Percentiles rank a stretch among this genome's conserved stretches.
These are phyloP conservation scores for Xylaria hypoxylon DNA, from an alignment of 2,329 filamentous ascomycete genomes.

Conservation along the genomic window DNA sequence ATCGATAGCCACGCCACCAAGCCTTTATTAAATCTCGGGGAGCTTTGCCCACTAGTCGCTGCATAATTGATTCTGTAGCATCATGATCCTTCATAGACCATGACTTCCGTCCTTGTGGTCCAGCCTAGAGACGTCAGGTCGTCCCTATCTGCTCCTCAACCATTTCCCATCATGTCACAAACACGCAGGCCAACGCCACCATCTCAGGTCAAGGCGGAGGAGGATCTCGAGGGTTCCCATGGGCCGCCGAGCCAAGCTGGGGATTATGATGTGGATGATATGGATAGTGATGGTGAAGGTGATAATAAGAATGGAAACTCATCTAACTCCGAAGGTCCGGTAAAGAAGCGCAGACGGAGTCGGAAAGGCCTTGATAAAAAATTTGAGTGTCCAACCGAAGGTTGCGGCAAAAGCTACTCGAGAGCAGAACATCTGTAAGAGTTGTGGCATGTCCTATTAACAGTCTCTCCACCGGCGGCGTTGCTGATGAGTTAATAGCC, in stretches of 20 bases:
- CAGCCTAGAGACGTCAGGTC: constrained; percentile 55
- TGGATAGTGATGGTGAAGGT: constrained; percentile 55
- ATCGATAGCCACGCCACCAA: constrained; percentile 41
- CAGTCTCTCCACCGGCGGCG: not conserved
- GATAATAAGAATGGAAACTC: constrained; percentile 60
- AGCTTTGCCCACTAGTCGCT: constrained; percentile 33
- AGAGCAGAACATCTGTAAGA: constrained; percentile 90
- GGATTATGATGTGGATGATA: constrained; percentile 47
- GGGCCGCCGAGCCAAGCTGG: constrained; percentile 58
- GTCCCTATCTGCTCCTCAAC: constrained; percentile 54
- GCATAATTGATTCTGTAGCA: constrained; percentile 39
- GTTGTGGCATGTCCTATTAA: not conserved
- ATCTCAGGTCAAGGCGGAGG: constrained; percentile 56
- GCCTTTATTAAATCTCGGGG: constrained; percentile 35
- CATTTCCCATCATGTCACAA: constrained; percentile 57
- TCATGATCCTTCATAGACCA: constrained; percentile 51
- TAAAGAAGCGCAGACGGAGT: constrained; percentile 74
- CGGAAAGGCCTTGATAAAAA: constrained; percentile 83
- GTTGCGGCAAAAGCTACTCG: constrained; percentile 96
- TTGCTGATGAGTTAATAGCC: constrained; percentile 57
- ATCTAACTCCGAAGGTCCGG: constrained; percentile 65
- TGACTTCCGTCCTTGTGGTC: constrained; percentile 58
- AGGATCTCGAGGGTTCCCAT: constrained; percentile 56
- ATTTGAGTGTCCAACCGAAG: constrained; percentile 85
- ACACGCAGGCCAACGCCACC: constrained; percentile 57